Evolutionary conservation across 495 filamentous ascomycete genomes (phyloP), one percentile per base, ranked within the genome.

Genomic region (Rostrohypoxylon terebratum): DNA sequence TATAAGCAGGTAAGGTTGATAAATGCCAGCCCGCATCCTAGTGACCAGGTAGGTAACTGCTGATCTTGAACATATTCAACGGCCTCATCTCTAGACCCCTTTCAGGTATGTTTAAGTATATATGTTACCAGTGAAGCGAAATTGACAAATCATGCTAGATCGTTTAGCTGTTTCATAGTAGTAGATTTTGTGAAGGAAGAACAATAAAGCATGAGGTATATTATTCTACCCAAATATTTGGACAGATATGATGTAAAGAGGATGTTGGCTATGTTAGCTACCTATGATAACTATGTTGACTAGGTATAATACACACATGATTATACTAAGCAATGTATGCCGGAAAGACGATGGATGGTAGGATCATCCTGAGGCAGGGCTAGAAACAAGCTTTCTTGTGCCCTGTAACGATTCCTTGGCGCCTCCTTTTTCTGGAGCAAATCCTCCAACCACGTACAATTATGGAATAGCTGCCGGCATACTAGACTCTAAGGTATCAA

Each of bases 301-400:
- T n/a, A n/a, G n/a, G n/a, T n/a, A n/a, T n/a, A n/a, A n/a, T n/a
- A n/a, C n/a, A n/a, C n/a, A n/a, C n/a, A n/a, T n/a, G n/a, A n/a
- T 5, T 53, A 53, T 31, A 31, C 11, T 10, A 16, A 16, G 28
- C 51, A 18, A 31, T 14, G 50, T 55, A 55, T 55, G 31, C 51
- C 31, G 28, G 51, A 18, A 28, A 28, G 21, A 25, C 21, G 20
- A 51, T 28, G 47, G 8, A 21, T 36, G 28, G 31, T 20, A 20
- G 23, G 48, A 31, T 53, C 11, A 1, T 34, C 36, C 16, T 45
- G n/a, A 45, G 7, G 9, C 34, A 36, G 31, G 20, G 20, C 16
- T 25, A 20, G 38, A 63, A 63, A 63, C 60, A 63, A 63, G 60
- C 60, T 53, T 63, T 53, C 31, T 40, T 28, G 20, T 13, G 8